phyloP scores from a whole-genome alignment of 768 basidiomycete species.

The Boletus fagicola region DNA sequence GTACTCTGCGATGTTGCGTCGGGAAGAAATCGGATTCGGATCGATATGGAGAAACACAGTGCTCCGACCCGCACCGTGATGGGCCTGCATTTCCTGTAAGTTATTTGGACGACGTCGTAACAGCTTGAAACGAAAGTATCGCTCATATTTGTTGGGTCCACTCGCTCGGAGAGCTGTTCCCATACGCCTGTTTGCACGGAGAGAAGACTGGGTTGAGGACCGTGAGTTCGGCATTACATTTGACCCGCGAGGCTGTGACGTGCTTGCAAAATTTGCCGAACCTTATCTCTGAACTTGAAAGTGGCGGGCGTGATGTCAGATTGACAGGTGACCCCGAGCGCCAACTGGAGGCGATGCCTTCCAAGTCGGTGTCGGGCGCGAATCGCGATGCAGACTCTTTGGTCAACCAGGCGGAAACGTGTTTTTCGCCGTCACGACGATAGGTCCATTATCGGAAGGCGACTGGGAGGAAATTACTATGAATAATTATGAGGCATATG shows the following conservation, averaged over 20 bases:
- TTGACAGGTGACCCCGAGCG: not conserved
- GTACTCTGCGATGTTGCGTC: too few species aligned
- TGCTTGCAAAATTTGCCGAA: not conserved
- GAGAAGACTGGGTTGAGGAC: not conserved
- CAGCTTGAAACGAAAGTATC: not conserved
- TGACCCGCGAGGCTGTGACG: not conserved
- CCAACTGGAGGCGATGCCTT: not conserved
- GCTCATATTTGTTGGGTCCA: not conserved
- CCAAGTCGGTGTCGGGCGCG: not conserved
- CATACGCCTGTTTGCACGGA: too few species aligned
- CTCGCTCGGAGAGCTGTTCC: too few species aligned
- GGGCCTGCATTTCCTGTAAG: too few species aligned
- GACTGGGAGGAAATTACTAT: not conserved
- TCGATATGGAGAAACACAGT: not conserved
- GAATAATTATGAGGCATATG: not conserved
- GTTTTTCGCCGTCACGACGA: not conserved
- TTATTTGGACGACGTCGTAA: not conserved
- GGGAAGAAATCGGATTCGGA: too few species aligned
- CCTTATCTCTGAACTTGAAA: not conserved
- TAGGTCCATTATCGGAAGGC: not conserved
- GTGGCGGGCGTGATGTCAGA: not conserved
- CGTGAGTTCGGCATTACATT: not conserved
- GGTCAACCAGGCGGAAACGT: not conserved
- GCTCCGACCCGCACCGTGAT: too few species aligned
- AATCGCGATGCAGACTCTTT: not conserved